phyloP scores from a whole-genome alignment of 2,329 filamentous ascomycete genomes.

The Paecilomyces variotii region DNA sequence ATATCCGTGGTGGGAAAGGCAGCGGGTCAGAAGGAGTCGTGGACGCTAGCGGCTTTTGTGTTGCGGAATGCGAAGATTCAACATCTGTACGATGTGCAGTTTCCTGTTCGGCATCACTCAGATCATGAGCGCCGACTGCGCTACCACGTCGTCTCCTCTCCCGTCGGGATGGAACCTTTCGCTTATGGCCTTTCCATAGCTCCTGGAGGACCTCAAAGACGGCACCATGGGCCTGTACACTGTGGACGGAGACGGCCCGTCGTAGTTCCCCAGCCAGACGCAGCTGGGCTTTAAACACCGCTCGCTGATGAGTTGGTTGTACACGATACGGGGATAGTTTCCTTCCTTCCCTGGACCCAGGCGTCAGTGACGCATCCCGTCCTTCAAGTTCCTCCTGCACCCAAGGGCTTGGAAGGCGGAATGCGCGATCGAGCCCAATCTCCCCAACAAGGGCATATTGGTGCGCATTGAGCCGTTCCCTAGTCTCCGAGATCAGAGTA shows the following conservation, averaged over 20 bases:
- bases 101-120: slow-evolving; percentile 18
- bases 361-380: slow-evolving; percentile 40
- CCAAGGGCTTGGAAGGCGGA: slow-evolving; percentile 52
- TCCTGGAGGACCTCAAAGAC: slow-evolving; percentile 49
- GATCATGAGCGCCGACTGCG: slow-evolving; percentile 21
- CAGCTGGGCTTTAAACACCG: slow-evolving; percentile 50
- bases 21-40: slow-evolving; percentile 27
- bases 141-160: slow-evolving; percentile 32
- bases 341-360: slow-evolving; percentile 53
- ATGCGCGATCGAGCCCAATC: slow-evolving; percentile 54
- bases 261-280: slow-evolving; percentile 50
- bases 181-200: slow-evolving; percentile 53
- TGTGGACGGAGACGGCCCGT: slow-evolving; percentile 54
- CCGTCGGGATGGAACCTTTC: slow-evolving; percentile 40
- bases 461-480: slow-evolving; percentile 39
- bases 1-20: slow-evolving; percentile 79
- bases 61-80: slow-evolving; percentile 1
- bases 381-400: slow-evolving; percentile 20
- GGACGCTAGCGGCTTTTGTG: neutral
- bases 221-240: slow-evolving; percentile 55
- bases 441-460: slow-evolving; percentile 54
- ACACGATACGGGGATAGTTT: slow-evolving; percentile 51
- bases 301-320: slow-evolving; percentile 49
- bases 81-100: slow-evolving; percentile 1
- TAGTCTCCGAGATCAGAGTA: slow-evolving; percentile 43